phyloP scores from a whole-genome alignment of 2,329 filamentous ascomycete species.

The Shiraia sp. region DNA sequence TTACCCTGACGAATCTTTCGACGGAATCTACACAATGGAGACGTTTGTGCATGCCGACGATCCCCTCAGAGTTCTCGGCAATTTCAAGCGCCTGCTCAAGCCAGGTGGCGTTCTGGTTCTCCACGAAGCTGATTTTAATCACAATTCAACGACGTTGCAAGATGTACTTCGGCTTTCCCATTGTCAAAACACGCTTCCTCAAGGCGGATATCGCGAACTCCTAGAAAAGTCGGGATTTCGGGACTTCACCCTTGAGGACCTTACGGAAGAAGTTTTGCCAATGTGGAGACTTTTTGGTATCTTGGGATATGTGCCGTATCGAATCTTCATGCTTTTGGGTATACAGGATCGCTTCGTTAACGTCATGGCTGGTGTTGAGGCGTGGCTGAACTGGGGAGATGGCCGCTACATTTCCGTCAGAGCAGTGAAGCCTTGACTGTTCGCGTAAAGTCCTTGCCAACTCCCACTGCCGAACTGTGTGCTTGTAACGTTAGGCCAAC shows the following conservation, averaged over 20 bases:
- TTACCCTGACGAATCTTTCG: conserved; percentile 46
- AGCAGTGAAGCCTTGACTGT: conserved; percentile 18
- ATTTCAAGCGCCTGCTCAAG: conserved; percentile 54
- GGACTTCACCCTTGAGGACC: conserved; percentile 50
- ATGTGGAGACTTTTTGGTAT: conserved; percentile 55
- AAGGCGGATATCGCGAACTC: conserved; percentile 47
- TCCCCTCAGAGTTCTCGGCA: conserved; percentile 47
- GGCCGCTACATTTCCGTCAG: conserved; percentile 23
- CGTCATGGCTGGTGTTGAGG: conserved; percentile 50
- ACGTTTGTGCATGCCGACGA: conserved; percentile 60
- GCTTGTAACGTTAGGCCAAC: no score
- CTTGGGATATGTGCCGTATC: conserved; percentile 53
- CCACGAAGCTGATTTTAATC: conserved; percentile 50
- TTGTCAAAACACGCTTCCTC: conserved; percentile 30
- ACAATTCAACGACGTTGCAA: conserved; percentile 17
- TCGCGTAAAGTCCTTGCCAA: no score
- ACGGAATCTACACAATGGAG: conserved; percentile 62
- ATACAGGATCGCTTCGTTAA: conserved; percentile 55
- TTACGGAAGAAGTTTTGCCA: conserved; percentile 53
- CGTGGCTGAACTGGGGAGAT: conserved; percentile 34
- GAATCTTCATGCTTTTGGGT: conserved; percentile 49
- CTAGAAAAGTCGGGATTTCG: conserved; percentile 37
- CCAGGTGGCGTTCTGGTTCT: conserved; percentile 54
- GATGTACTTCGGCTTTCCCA: conserved; percentile 15
- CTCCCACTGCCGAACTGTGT: no score